Percentiles rank a stretch among this genome's conserved stretches.
Evolutionary conservation across 805 yeast species (phyloP).

Genomic region (Starmerella sp.): DNA sequence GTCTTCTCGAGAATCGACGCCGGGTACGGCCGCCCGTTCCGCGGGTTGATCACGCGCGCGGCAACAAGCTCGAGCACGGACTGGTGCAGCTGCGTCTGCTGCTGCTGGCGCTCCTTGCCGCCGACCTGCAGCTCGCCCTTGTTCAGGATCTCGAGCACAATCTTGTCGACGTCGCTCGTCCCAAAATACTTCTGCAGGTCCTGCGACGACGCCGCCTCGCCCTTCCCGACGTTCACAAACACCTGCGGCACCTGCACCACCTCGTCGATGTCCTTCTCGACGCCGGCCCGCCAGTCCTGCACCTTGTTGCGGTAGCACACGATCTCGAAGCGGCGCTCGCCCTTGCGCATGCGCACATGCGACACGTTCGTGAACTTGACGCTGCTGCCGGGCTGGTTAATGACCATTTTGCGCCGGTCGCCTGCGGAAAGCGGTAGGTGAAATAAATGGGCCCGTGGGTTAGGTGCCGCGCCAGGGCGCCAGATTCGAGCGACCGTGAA

Average conservation of each 20-base stretch:
- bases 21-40: slow-evolving; percentile 80
- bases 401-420: slow-evolving; percentile 3
- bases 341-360: slow-evolving; percentile 79
- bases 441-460: background rate
- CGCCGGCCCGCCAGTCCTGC: slow-evolving; percentile 81
- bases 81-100: slow-evolving; percentile 59
- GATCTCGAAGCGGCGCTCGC: slow-evolving; percentile 78
- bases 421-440: background rate
- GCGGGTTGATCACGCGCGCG: slow-evolving; percentile 85
- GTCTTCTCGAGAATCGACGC: slow-evolving; percentile 90
- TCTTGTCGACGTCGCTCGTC: slow-evolving; percentile 59
- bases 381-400: slow-evolving; percentile 69
- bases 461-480: background rate
- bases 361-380: slow-evolving; percentile 91
- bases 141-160: slow-evolving; percentile 67
- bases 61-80: slow-evolving; percentile 75
- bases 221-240: slow-evolving; percentile 84
- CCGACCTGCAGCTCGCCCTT: slow-evolving; percentile 93
- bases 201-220: slow-evolving; percentile 80
- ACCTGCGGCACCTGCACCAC: slow-evolving; percentile 95
- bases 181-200: slow-evolving; percentile 67
- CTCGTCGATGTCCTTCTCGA: slow-evolving; percentile 89
- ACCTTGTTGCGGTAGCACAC: slow-evolving; percentile 97
- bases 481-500: too few relatives aligned
- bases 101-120: slow-evolving; percentile 80